phyloP scores from a whole-genome alignment of 805 yeast species.

The Diddensiella caesifluorescens region DNA sequence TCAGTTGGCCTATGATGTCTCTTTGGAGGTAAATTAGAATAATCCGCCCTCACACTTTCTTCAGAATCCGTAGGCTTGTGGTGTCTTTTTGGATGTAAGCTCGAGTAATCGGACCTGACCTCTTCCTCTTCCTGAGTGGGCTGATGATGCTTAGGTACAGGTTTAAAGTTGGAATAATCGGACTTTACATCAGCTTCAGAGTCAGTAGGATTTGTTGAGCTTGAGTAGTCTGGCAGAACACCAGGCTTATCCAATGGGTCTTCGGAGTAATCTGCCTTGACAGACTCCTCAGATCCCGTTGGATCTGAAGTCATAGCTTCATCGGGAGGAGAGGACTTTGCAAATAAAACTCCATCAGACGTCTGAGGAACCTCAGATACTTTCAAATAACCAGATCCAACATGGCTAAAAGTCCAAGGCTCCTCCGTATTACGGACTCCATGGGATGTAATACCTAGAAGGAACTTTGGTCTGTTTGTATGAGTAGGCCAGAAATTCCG shows the following conservation, averaged over 20 bases:
- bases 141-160: neutral
- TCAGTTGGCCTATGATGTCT: conserved; percentile 4
- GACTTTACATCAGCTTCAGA: conserved; percentile 12
- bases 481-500: conserved; percentile 48
- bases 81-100: conserved; percentile 1
- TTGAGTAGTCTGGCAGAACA: no score
- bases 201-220: conserved; percentile 4
- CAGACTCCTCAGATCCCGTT: conserved; percentile 16
- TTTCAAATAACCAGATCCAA: conserved; percentile 63
- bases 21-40: conserved; percentile 3
- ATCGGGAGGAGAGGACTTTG: neutral
- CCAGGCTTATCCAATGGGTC: no score
- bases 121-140: neutral
- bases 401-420: conserved; percentile 52
- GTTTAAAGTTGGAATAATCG: conserved; percentile 5
- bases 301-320: conserved; percentile 10
- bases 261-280: conserved; percentile 14
- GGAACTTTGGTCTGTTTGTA: conserved; percentile 48
- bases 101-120: neutral
- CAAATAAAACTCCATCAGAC: neutral
- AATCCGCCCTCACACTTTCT: conserved; percentile 11
- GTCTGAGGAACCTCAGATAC: conserved; percentile 58
- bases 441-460: conserved; percentile 76
- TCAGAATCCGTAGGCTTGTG: conserved; percentile 10
- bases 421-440: conserved; percentile 52